Conservation (phyloP, 257 asterid species). For the Prunella vulgaris region DNA sequence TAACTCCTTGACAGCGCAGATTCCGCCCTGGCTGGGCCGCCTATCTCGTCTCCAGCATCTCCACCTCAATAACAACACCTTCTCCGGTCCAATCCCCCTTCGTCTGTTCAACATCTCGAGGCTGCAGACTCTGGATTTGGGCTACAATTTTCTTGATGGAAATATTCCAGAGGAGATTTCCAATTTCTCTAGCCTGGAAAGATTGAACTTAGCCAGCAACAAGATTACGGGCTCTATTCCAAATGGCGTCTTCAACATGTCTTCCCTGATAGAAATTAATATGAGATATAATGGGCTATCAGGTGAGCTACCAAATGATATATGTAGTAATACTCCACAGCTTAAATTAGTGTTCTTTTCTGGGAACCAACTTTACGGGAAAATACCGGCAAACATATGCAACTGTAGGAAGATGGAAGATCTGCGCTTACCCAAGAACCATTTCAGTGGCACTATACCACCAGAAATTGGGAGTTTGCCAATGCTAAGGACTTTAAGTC, state of each 20-base stretch:
- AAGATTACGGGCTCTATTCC: not conserved
- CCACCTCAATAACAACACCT: not conserved
- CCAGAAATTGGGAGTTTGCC: not conserved
- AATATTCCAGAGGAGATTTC: not conserved
- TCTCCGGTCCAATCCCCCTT: not conserved
- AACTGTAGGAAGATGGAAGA: not conserved
- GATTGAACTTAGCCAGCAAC: not conserved
- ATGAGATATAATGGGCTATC: no score
- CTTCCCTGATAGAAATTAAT: no score
- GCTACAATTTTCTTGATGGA: not conserved
- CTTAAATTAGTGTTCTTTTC: no score
- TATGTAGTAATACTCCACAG: not conserved
- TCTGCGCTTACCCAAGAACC: not conserved
- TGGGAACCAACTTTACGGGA: not conserved
- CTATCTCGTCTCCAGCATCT: not conserved
- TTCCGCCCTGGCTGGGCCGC: not conserved
- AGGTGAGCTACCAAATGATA: not conserved
- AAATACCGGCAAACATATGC: not conserved
- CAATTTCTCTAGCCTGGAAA: not conserved
- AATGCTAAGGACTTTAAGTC: not conserved
- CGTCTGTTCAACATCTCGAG: not conserved
- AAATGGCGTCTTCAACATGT: no score
- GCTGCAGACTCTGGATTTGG: not conserved
- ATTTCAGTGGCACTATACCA: not conserved
- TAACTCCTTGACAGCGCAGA: not conserved